Conservation (phyloP, 202 grass and related monocot genomes). For the Musa balbisiana region DNA sequence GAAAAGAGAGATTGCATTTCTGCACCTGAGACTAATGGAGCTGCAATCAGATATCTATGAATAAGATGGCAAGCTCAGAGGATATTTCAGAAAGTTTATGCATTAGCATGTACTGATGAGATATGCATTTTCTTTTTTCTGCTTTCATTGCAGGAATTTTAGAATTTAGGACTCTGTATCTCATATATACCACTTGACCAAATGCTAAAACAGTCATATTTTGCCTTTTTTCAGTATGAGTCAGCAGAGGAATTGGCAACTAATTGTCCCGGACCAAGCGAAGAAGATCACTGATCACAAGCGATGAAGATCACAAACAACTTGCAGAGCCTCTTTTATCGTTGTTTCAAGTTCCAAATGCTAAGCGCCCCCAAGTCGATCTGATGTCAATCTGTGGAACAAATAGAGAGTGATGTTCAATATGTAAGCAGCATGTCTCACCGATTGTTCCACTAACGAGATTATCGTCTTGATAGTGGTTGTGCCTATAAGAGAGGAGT, state of each 20-base stretch:
- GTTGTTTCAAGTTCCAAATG: not conserved
- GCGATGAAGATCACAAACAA: constrained; percentile 48
- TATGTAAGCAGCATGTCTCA: no score
- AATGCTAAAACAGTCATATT: not conserved
- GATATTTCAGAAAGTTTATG: not conserved
- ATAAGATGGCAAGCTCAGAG: not conserved
- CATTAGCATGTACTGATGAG: not conserved
- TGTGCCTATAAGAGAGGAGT: not conserved
- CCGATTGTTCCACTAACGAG: not conserved
- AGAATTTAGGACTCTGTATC: not conserved
- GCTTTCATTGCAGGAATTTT: not conserved
- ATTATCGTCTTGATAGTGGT: not conserved
- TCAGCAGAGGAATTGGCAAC: constrained; percentile 42
- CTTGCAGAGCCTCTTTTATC: not conserved
- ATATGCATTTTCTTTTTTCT: not conserved
- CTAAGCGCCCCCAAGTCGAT: not conserved
- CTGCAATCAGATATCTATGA: no score
- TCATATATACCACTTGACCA: not conserved
- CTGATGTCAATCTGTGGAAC: not conserved
- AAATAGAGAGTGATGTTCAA: not conserved
- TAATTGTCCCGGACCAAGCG: constrained; percentile 50
- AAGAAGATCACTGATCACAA: constrained; percentile 61
- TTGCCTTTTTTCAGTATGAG: constrained; percentile 50
- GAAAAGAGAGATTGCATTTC: no score
- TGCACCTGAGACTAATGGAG: no score